Evolutionary conservation across 2,329 filamentous ascomycete species (phyloP).

Genomic region (Diaporthe ilicicola): DNA sequence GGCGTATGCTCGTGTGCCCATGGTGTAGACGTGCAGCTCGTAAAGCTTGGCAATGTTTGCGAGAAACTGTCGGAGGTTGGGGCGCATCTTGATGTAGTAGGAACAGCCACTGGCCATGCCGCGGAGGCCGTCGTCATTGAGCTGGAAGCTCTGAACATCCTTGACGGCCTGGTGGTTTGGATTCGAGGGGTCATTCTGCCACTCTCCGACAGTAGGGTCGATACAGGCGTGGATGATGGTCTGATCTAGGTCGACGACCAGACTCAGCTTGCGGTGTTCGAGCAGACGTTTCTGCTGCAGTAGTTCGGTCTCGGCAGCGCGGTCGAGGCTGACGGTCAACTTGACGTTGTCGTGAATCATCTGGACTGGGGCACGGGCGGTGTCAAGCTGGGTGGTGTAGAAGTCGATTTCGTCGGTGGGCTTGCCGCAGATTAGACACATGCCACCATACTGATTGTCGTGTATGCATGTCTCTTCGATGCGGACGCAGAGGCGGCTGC

Average conservation of each 20-base stretch:
- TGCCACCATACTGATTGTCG: conserved; percentile 87
- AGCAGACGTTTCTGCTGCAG: conserved; percentile 86
- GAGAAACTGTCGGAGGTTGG: conserved; percentile 84
- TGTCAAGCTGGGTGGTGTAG: conserved; percentile 81
- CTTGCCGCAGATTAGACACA: conserved; percentile 92
- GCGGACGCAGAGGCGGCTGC: conserved; percentile 69
- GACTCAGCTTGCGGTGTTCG: conserved; percentile 81
- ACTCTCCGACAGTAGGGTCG: conserved; percentile 94
- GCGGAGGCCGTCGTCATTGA: conserved; percentile 83
- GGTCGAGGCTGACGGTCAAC: conserved; percentile 82
- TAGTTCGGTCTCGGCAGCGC: conserved; percentile 84
- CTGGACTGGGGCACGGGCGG: conserved; percentile 88
- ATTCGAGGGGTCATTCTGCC: conserved; percentile 87
- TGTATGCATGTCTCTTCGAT: conserved; percentile 93
- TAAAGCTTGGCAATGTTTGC: conserved; percentile 80
- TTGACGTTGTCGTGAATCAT: conserved; percentile 93
- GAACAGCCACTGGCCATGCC: conserved; percentile 77
- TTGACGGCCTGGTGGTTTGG: conserved; percentile 92
- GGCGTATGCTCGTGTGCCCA: conserved; percentile 98
- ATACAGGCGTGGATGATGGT: conserved; percentile 99
- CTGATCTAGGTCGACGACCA: conserved; percentile 97
- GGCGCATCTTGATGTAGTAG: conserved; percentile 98
- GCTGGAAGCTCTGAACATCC: conserved; percentile 87
- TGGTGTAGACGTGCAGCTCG: conserved; percentile 98
- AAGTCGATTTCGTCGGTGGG: conserved; percentile 94